Base-by-base conservation (phyloP, 441 rosid genomes). In the Brassica hybrid region DNA sequence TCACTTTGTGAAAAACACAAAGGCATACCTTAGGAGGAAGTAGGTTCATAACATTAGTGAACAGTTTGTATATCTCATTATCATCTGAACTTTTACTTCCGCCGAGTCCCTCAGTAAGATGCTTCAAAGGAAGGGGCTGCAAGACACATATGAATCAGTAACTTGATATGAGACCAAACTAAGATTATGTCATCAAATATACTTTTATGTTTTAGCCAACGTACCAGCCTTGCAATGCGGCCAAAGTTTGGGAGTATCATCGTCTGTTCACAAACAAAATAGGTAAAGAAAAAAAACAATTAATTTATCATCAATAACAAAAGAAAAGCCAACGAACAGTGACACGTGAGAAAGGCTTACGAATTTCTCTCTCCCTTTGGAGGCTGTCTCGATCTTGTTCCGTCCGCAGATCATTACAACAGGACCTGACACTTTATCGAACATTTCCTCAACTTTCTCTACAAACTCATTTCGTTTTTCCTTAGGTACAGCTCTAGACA, bases 391-490 rank as follows among this genome's bases (percentile, higher is more conserved):
- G 82, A 75, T 82, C 87, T 84, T 89, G 84, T 87, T 94, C 78
- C 86, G 93, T 43, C 97, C 98, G 58, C 97, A 92, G 76, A 94
- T 92, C 83, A 94, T 74, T 72, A 94, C 97, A 66, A 89, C 88
- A 65, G 97, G 94, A 66, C 94, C 97, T 54, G 88, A 81, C 76
- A 94, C 71, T 80, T 87, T 82, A 69, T 90, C 94, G 79, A 94
- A 88, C 86, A 88, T 87, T 80, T 88, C 88, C 66, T 84, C 86
- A 80, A 91, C 85, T 86, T 84, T 92, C 18, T 25, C 60, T 41
- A 92, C 80, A 88, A 92, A 94, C 72, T 90, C 92, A 81, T 83
- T 84, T 61, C 80, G 85, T 38, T 88, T 86, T 25, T 91, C 87
- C 84, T 85, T 93, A 50, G 90, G 90, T 72, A 86, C 94, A 4